phyloP scores from a whole-genome alignment of 306 rosid species.

The Neltuma alba region DNA sequence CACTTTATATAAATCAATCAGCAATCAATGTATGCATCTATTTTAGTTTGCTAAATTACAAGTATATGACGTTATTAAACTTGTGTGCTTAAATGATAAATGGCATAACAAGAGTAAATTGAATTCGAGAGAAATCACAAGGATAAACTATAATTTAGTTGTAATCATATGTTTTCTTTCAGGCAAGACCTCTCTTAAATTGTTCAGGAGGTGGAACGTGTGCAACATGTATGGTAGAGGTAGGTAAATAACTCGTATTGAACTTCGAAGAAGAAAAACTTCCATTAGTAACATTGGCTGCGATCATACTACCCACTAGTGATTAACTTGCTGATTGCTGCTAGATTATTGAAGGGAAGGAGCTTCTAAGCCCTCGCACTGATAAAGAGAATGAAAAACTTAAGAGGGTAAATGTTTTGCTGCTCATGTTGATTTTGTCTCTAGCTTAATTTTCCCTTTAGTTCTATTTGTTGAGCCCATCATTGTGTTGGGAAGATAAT shows the following conservation, averaged over 20 bases:
- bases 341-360: constrained; percentile 77
- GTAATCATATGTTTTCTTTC: constrained; percentile 23
- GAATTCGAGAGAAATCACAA: too few relatives aligned
- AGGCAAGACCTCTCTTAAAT: constrained; percentile 72
- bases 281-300: background rate
- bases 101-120: background rate
- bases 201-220: constrained; percentile 93
- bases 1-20: background rate
- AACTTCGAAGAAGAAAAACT: background rate
- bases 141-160: background rate
- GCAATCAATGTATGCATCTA: background rate
- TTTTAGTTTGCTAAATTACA: background rate
- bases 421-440: background rate
- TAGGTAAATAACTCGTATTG: background rate
- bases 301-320: background rate
- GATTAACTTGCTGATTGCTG: constrained; percentile 24
- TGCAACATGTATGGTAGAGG: constrained; percentile 93
- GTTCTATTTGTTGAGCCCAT: background rate
- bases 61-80: constrained; percentile 1
- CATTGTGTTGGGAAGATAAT: background rate
- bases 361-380: constrained; percentile 78
- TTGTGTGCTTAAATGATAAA: background rate
- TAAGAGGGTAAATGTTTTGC: constrained; percentile 52
- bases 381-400: constrained; percentile 80
- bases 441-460: background rate